Evolutionary conservation across 2,329 filamentous ascomycete genomes (phyloP), one percentile per base, ranked within the genome.

Genomic region (Aspergillus sp.): DNA sequence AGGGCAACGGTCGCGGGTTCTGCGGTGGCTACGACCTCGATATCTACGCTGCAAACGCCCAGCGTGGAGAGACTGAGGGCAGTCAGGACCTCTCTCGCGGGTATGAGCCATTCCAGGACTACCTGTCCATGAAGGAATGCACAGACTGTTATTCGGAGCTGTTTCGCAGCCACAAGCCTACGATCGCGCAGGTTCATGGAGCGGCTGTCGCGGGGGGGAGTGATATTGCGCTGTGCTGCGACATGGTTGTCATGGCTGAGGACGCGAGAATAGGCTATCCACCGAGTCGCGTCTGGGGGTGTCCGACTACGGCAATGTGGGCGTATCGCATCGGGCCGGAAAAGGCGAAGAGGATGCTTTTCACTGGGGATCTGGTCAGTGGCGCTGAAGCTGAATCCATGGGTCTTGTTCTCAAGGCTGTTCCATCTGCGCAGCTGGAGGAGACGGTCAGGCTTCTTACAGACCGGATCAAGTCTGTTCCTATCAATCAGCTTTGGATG

Each of bases 331-430:
- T 57, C 13, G 54, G 54, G 1, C 27, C 48, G 8, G 58, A 60
- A 9, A 57, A 54, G 34, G 57, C 57, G 5, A 59, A 59, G n/a
- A 33, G 57, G 13, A 59, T 59, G 57, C 42, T 59, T 3, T 59
- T 59, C 15, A 59, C 57, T 3, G 57, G 57, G 5, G 57, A 59
- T 46, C 24, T 59, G 8, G 34, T 59, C 5, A 59, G 57, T 33
- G 57, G 57, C 7, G 17, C 24, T 9, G 53, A 57, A 22, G 57
- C 57, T 3, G 54, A 24, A 15, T 42, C 41, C 0, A 57, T 59
- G 53, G 57, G 57, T 8, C 46, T 59, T 9, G 53, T 59, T 9
- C n/a, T 59, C 3, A 52, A 59, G 46, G 53, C 57, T 5, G 57
- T 59, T 22, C 57, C 57, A 4, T 19, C 24, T 19, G 40, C 17